Base-by-base conservation (phyloP, 306 rosid species). In the Quercus bicolor region DNA sequence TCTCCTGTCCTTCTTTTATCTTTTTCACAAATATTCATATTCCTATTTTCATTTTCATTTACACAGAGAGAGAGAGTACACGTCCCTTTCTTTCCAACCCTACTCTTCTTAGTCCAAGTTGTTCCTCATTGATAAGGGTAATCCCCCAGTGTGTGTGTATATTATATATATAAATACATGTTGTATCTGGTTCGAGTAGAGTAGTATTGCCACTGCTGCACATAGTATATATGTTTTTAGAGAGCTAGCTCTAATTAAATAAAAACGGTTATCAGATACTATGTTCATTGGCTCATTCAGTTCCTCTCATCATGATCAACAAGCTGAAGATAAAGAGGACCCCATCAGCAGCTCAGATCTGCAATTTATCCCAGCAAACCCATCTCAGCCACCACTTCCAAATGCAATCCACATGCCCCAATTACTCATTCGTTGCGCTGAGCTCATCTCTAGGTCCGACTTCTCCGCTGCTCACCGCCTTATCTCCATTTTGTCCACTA, bases 391-490 rank as follows among this genome's bases (percentile, higher is more conserved):
- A 19, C 12, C 65, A 40, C 78, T 40, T 10, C 78, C 74, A 1
- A 70, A 62, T 43, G 43, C 80, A 9, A 60, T 75, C 57, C 85
- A 74, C 57, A 65, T 80, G 69, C 89, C 87, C 21, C 91, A 80
- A 19, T 68, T 88, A 40, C 85, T 88, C 57, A 80, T 81, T 45
- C 82, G 79, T 75, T 85, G 85, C 26, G 89, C 86, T 14, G 81
- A 85, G 52, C 85, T 88, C 65, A 83, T 85, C 11, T 81, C 88
- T 62, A 85, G 68, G 45, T 78, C 83, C 24, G 91, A 88, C 56
- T 83, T 83, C 68, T 51, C 68, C 28, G 68, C 88, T 15, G 91
- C 91, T 5, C 81, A 64, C 56, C 86, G 81, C 68, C 75, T 88
- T 11, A 29, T 85, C 52, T 88, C 89, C 64, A n/a, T 81, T 15